Evolutionary conservation across 768 basidiomycete species (phyloP).

Genomic region (Lyophyllum atratum): DNA sequence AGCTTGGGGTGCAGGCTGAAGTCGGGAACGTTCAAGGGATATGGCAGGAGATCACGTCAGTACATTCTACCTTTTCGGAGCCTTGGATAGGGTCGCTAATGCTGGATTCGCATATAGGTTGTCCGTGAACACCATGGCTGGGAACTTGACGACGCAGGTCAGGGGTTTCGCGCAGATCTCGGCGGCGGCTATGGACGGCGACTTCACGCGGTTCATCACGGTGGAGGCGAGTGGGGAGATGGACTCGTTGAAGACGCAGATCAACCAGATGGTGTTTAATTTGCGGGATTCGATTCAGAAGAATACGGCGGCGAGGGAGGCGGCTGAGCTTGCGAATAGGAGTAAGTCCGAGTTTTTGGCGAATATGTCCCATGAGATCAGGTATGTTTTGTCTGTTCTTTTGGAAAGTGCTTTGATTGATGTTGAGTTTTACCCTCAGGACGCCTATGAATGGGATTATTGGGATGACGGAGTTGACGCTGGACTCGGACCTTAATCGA

Average conservation of each 20-base stretch:
- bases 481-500: conserved; percentile 93
- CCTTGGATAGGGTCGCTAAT: not conserved
- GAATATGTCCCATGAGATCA: conserved; percentile 97
- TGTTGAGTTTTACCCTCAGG: conserved; percentile 37
- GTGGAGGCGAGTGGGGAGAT: conserved; percentile 98
- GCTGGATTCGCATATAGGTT: conserved; percentile 47
- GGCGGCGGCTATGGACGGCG: conserved; percentile 97
- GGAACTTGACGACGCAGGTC: conserved; percentile 96
- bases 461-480: conserved; percentile 98
- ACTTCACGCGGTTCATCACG: conserved; percentile 98
- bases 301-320: conserved; percentile 96
- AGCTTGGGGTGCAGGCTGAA: conserved; percentile 96
- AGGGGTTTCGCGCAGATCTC: conserved; percentile 99
- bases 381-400: conserved; percentile 55
- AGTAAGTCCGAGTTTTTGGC: conserved; percentile 98
- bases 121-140: conserved; percentile 98
- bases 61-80: conserved; percentile 18
- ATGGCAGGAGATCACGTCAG: conserved; percentile 98
- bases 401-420: not conserved
- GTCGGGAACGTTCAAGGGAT: conserved; percentile 96
- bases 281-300: conserved; percentile 96
- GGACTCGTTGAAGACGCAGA: conserved; percentile 99
- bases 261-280: conserved; percentile 99
- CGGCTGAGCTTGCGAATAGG: conserved; percentile 96
- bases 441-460: conserved; percentile 99